Evolutionary conservation across 257 asterid species (phyloP).

Genomic region (Solanum pinnatisectum): DNA sequence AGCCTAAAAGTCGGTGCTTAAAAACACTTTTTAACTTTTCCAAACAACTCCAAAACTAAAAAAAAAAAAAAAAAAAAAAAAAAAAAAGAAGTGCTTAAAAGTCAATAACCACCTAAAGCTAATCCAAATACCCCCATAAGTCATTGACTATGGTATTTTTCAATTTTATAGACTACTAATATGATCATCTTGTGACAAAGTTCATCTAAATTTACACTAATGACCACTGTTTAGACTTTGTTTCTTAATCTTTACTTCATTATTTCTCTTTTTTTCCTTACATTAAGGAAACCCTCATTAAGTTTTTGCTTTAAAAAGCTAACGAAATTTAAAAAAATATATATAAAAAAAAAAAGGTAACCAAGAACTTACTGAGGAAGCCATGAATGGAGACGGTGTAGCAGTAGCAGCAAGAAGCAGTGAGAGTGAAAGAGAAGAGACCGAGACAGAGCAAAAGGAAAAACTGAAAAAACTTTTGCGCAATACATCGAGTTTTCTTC

Average conservation of each 20-base stretch:
- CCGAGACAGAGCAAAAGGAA: not conserved
- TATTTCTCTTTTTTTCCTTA: not conserved
- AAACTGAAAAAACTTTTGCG: not conserved
- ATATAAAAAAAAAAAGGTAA: too few relatives aligned
- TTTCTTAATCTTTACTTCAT: not conserved
- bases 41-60: not conserved
- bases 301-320: not conserved
- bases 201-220: not conserved
- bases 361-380: not conserved
- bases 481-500: not conserved
- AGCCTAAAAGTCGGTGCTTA: not conserved
- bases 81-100: not conserved
- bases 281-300: not conserved
- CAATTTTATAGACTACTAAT: not conserved
- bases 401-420: not conserved
- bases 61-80: too few relatives aligned
- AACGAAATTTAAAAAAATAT: not conserved
- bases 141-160: not conserved
- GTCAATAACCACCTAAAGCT: not conserved
- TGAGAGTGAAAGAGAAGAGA: not conserved
- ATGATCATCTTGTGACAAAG: not conserved
- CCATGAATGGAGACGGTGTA: not conserved
- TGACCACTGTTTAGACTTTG: not conserved
- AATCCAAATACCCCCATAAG: not conserved
- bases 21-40: not conserved